Evolutionary conservation across 129 eudicot species (phyloP).

Genomic region (Chrysanthemum makinoi): DNA sequence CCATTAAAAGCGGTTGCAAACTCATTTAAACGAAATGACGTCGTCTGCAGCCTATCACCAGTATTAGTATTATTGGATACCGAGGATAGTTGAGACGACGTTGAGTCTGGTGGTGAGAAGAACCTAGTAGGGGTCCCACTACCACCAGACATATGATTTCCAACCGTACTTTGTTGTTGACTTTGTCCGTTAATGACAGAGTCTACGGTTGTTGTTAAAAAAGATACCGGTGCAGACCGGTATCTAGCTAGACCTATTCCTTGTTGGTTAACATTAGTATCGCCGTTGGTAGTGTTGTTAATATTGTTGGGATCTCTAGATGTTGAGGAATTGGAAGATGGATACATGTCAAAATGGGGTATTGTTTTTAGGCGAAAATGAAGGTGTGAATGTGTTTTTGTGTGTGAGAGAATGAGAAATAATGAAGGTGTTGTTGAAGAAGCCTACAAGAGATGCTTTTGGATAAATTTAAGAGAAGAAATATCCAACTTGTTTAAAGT

Average conservation of each 20-base stretch:
- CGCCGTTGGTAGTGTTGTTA: neutral
- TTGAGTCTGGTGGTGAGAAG: slow-evolving; percentile 33
- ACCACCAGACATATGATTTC: slow-evolving; percentile 24
- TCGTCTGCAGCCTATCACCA: slow-evolving; percentile 11
- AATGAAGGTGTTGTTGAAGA: slow-evolving; percentile 5
- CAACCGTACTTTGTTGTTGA: slow-evolving; percentile 17
- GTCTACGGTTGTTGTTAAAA: slow-evolving; percentile 57
- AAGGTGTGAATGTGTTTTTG: too few species aligned
- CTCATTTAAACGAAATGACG: slow-evolving; percentile 37
- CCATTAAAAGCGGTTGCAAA: slow-evolving; percentile 31
- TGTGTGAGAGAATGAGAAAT: neutral
- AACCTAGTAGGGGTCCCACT: slow-evolving; percentile 28
- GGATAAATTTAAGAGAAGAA: slow-evolving; percentile 20
- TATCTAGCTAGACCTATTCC: slow-evolving; percentile 50
- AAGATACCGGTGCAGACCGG: slow-evolving; percentile 69
- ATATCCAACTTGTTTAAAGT: slow-evolving; percentile 35
- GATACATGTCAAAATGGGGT: slow-evolving; percentile 23
- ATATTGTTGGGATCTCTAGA: slow-evolving; percentile 19
- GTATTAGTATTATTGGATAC: neutral
- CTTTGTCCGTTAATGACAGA: slow-evolving; percentile 45
- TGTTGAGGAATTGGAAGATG: slow-evolving; percentile 29
- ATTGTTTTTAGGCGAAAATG: too few species aligned
- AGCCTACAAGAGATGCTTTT: slow-evolving; percentile 23
- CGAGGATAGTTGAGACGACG: slow-evolving; percentile 25
- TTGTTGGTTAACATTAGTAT: neutral